Evolutionary conservation across 441 rosid species (phyloP).

Genomic region (Rhodomyrtus psidioides): DNA sequence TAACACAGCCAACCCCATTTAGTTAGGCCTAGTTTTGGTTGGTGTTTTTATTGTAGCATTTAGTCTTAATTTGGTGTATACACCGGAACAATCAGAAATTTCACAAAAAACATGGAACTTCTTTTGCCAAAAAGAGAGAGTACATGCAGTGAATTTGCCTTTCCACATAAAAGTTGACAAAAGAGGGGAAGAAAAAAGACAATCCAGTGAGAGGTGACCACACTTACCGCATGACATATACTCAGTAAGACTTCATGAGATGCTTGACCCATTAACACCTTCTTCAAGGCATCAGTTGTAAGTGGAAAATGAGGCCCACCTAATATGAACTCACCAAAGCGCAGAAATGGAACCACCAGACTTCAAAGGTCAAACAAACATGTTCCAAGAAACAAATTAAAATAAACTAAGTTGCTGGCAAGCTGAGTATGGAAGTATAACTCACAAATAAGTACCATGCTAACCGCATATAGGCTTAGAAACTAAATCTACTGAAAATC

Average conservation of each 20-base stretch:
- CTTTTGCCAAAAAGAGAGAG: not conserved
- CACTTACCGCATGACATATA: conserved; percentile 75
- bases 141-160: not conserved
- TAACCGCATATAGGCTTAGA: not conserved
- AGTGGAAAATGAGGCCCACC: conserved; percentile 92
- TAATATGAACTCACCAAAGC: conserved; percentile 71
- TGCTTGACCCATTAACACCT: conserved; percentile 81
- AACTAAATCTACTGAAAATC: not conserved
- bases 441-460: not conserved
- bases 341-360: conserved; percentile 85
- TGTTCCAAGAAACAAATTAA: not conserved
- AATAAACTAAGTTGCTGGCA: not conserved
- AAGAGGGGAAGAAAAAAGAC: not conserved
- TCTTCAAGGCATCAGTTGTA: conserved; percentile 86
- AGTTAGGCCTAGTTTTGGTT: not conserved
- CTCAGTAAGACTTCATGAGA: conserved; percentile 68
- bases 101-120: not conserved
- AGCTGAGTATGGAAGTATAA: not conserved
- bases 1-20: not conserved
- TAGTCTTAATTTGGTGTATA: not conserved
- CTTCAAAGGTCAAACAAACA: conserved; percentile 25
- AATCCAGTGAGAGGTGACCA: not conserved
- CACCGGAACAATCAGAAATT: not conserved
- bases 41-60: not conserved
- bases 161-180: not conserved